Conservation (phyloP, 169 alveolate genomes). For the Cryptosporidium ubiquitum region DNA sequence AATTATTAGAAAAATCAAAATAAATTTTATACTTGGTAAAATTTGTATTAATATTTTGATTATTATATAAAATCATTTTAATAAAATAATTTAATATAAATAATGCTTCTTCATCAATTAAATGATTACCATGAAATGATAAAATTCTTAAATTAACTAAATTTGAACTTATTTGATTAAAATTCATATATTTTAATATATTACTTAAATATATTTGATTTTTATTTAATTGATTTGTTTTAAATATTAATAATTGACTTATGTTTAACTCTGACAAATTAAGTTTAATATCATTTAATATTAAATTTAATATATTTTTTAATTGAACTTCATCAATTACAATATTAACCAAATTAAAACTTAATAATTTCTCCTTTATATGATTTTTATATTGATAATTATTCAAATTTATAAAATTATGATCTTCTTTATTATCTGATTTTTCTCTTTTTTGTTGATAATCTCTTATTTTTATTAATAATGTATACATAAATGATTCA, state of each 20-base stretch:
- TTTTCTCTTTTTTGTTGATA: background rate
- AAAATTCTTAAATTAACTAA: background rate
- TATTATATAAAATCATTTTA: background rate
- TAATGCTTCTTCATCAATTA: background rate
- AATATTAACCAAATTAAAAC: background rate
- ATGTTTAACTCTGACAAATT: background rate
- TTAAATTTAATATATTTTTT: background rate
- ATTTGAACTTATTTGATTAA: background rate
- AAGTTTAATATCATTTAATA: background rate
- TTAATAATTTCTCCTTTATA: background rate
- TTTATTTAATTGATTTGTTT: background rate
- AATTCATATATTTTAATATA: background rate
- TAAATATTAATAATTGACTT: background rate
- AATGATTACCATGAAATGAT: conserved; percentile 20
- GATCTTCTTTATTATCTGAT: too few species aligned
- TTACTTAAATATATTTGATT: background rate
- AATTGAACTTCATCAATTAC: background rate
- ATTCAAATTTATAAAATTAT: too few species aligned
- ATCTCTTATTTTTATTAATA: background rate
- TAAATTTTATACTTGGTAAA: background rate
- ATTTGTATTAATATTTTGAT: background rate
- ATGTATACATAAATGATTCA: background rate
- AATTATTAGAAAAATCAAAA: conserved; percentile 44
- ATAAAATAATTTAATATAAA: background rate
- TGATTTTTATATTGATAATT: background rate